Base-by-base conservation (phyloP, 2,329 filamentous ascomycete genomes). In the Cordyceps cateniannulata region DNA sequence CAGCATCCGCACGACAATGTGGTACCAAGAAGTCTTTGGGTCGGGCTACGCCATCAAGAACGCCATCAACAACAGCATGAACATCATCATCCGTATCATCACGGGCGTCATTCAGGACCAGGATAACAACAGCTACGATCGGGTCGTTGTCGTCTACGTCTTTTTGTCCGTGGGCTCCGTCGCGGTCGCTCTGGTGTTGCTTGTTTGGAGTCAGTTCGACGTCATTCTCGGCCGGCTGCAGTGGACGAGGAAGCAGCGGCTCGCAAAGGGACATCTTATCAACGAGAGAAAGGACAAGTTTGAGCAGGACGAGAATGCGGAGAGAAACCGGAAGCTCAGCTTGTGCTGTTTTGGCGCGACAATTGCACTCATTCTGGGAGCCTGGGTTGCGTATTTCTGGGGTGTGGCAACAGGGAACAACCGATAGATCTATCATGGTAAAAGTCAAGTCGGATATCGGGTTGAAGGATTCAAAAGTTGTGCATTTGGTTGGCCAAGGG, bases 41-140 rank as follows among this genome's bases (percentile, higher is more conserved):
- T 80, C 82, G 0, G 85, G 80, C 0, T 86, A 86, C 62, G 77
- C 82, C 1, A 69, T 85, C 60, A 87, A 87, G 62, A 79, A 86
- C 40, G 81, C 81, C 24, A 81, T 85, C 67, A 86, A 86, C 67
- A 87, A 87, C 68, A 80, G 78, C 32, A 85, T 85, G 81, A 84
- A 76, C 62, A 85, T 86, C 62, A 81, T 86, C 57, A 73, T 86
- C 1, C 75, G 82, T 0, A 79, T 86, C 48, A 72, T 85, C 22
- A 79, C 81, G 0, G 83, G 83, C 1, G 80, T 79, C 0, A 77
- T 87, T 0, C 84, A 87, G 64, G 85, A 87, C 60, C 73, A 73
- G 3, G 82, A 85, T 56, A 66, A 82, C 57, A 76, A 85, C 63
- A 81, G 77, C 1, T 87, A 87, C 63, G 72, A 79, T 52, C 76